phyloP scores from a whole-genome alignment of 1,284 basidiomycete genomes.

The Fomitopsis schrenkii region DNA sequence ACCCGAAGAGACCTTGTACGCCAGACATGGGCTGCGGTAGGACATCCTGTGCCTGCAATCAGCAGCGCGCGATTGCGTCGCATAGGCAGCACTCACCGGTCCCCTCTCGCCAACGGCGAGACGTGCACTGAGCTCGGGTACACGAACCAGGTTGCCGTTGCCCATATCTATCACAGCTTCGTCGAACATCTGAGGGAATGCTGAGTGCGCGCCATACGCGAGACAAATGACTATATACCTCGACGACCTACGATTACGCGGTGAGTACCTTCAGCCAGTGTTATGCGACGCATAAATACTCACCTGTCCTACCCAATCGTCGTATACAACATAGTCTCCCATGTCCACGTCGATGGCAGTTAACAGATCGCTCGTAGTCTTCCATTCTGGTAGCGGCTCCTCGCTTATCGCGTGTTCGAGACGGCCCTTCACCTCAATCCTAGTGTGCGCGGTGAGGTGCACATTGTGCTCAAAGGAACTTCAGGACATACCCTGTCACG shows the following conservation, averaged over 20 bases:
- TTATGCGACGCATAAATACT: slow-evolving; percentile 18
- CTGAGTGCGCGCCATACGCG: slow-evolving; percentile 10
- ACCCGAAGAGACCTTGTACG: slow-evolving; percentile 43
- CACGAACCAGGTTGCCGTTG: slow-evolving; percentile 54
- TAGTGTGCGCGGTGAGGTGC: slow-evolving; percentile 6
- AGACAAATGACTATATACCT: slow-evolving; percentile 29
- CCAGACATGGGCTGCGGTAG: slow-evolving; percentile 48
- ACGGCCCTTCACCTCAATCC: slow-evolving; percentile 56
- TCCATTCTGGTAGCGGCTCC: slow-evolving; percentile 61
- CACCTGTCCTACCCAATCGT: slow-evolving; percentile 90
- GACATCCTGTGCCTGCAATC: slow-evolving; percentile 47
- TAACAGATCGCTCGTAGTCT: slow-evolving; percentile 56
- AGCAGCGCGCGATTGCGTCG: not conserved
- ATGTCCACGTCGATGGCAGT: slow-evolving; percentile 59
- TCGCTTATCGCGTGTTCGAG: slow-evolving; percentile 76
- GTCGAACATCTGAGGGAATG: slow-evolving; percentile 67
- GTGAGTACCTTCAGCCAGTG: slow-evolving; percentile 4
- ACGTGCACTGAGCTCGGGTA: slow-evolving; percentile 74
- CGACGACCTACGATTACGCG: slow-evolving; percentile 38
- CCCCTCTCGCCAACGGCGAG: slow-evolving; percentile 71
- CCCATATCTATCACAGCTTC: slow-evolving; percentile 70
- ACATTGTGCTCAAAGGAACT: not conserved
- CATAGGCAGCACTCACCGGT: slow-evolving; percentile 38
- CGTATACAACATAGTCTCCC: slow-evolving; percentile 78
- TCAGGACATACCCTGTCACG: slow-evolving; percentile 39